A percentile compares a stretch with the other conserved stretches of the same genome.
Evolutionary conservation across 176 grass and related monocot species (phyloP).

Genomic region (Aegilops bicornis): DNA sequence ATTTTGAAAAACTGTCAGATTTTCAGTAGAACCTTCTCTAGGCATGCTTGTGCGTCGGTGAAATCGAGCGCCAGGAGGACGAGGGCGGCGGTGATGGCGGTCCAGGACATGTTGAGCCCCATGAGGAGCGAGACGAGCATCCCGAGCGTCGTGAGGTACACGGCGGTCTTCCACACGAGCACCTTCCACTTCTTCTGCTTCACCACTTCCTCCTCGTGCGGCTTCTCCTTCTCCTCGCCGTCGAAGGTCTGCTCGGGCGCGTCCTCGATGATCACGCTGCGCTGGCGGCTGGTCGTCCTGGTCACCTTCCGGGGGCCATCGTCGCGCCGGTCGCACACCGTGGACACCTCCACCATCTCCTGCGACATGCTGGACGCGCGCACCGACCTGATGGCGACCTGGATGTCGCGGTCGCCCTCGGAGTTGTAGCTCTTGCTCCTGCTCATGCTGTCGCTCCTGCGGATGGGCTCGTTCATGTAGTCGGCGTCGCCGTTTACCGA

Average conservation of each 20-base stretch:
- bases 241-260: slow-evolving; percentile 22
- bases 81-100: slow-evolving; percentile 81
- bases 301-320: slow-evolving; percentile 49
- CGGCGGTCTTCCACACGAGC: slow-evolving; percentile 69
- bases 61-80: slow-evolving; percentile 91
- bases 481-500: slow-evolving; percentile 44
- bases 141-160: slow-evolving; percentile 77
- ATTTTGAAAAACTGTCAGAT: too few relatives aligned
- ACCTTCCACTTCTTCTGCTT: slow-evolving; percentile 63
- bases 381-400: slow-evolving; percentile 40
- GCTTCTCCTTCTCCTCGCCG: slow-evolving; percentile 22
- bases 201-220: slow-evolving; percentile 13
- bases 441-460: slow-evolving; percentile 38
- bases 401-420: slow-evolving; percentile 60
- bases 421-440: slow-evolving; percentile 67
- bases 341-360: slow-evolving; percentile 59
- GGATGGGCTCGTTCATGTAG: slow-evolving; percentile 36
- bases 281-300: slow-evolving; percentile 49
- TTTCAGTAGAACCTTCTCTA: slow-evolving; percentile 68
- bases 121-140: slow-evolving; percentile 82
- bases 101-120: slow-evolving; percentile 98
- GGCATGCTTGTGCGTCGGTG: slow-evolving; percentile 78
- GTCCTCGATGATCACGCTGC: slow-evolving; percentile 51
- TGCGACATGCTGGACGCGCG: slow-evolving; percentile 47
- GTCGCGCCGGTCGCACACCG: slow-evolving; percentile 38